phyloP scores from a whole-genome alignment of 2,329 filamentous ascomycete species.

The Hymenoscyphus occultus region DNA sequence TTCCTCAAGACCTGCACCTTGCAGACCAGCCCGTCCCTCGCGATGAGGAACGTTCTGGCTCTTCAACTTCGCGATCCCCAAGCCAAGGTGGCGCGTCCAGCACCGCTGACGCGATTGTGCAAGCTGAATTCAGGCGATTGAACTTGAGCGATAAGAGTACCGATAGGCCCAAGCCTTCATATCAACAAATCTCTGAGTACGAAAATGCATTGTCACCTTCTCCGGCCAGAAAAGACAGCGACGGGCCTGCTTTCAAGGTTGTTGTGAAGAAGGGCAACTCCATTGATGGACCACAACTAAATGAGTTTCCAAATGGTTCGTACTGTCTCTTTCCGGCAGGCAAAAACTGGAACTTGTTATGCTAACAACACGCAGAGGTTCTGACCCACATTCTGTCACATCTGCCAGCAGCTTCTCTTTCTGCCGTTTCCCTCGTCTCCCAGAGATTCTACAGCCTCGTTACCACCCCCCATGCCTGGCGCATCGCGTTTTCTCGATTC shows the following conservation, averaged over 20 bases:
- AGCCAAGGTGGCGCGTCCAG: conserved; percentile 30
- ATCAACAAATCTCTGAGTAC: conserved; percentile 55
- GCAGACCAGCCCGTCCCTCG: conserved; percentile 38
- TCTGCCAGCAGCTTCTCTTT: conserved; percentile 79
- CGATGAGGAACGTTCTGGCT: conserved; percentile 13
- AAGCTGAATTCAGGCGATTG: conserved; percentile 53
- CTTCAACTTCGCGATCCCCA: conserved; percentile 27
- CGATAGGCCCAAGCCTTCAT: conserved; percentile 32
- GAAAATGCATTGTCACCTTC: conserved; percentile 55
- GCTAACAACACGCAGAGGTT: conserved; percentile 62
- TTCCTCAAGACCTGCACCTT: conserved; percentile 42
- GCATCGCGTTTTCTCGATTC: conserved; percentile 84
- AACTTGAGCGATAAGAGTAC: conserved; percentile 39
- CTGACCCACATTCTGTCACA: conserved; percentile 89
- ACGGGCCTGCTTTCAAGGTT: conserved; percentile 54
- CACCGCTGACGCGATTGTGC: conserved; percentile 45
- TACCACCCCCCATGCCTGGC: conserved; percentile 90
- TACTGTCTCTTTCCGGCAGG: not conserved
- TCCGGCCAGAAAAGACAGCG: conserved; percentile 41
- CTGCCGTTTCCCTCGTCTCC: conserved; percentile 79
- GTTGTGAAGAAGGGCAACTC: conserved; percentile 43
- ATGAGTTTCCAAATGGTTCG: conserved; percentile 77
- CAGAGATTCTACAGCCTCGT: conserved; percentile 83
- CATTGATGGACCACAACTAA: conserved; percentile 31
- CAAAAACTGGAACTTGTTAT: conserved; percentile 13